A percentile compares a stretch with the other conserved stretches of the same genome.
Conservation (phyloP, 2,329 filamentous ascomycete genomes). For the Macrophomina phaseolina region DNA sequence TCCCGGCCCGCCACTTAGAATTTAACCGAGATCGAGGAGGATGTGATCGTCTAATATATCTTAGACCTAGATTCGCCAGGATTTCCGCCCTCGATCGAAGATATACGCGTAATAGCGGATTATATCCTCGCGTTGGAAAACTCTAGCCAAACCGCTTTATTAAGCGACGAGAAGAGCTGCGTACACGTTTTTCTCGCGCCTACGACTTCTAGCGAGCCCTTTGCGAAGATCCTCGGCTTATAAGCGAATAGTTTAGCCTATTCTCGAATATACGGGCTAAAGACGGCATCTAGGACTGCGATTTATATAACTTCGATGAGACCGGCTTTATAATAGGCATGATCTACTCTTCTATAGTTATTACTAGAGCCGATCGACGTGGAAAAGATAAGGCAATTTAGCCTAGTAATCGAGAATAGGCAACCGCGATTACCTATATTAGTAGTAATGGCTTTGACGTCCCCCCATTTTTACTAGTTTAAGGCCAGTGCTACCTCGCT, state of each 20-base stretch:
- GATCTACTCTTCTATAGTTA: slow-evolving; percentile 35
- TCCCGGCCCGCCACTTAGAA: no score
- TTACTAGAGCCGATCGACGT: slow-evolving; percentile 34
- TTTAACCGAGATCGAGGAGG: no score
- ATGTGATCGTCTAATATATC: no score
- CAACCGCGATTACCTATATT: slow-evolving; percentile 34
- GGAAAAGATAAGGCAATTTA: slow-evolving; percentile 32
- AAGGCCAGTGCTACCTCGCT: not conserved
- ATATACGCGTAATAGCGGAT: no score
- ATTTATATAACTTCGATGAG: slow-evolving; percentile 37
- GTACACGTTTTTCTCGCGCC: no score
- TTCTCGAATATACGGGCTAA: slow-evolving; percentile 22
- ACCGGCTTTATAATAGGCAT: slow-evolving; percentile 42
- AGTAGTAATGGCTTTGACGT: slow-evolving; percentile 7
- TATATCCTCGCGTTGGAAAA: no score
- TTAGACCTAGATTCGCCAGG: no score
- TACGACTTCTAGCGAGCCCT: no score
- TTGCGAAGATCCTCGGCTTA: no score
- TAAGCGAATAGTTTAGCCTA: slow-evolving; percentile 25
- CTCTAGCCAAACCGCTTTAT: no score
- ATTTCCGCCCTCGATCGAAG: no score
- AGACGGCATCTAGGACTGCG: slow-evolving; percentile 29
- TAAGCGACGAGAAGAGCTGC: no score
- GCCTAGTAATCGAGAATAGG: slow-evolving; percentile 39
- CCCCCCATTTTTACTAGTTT: not conserved